A percentile compares a stretch with the other conserved stretches of the same genome.
These are phyloP conservation scores for Myriosclerotinia curreyana DNA, from an alignment of 2,329 filamentous ascomycete genomes.

Conservation along the genomic window DNA sequence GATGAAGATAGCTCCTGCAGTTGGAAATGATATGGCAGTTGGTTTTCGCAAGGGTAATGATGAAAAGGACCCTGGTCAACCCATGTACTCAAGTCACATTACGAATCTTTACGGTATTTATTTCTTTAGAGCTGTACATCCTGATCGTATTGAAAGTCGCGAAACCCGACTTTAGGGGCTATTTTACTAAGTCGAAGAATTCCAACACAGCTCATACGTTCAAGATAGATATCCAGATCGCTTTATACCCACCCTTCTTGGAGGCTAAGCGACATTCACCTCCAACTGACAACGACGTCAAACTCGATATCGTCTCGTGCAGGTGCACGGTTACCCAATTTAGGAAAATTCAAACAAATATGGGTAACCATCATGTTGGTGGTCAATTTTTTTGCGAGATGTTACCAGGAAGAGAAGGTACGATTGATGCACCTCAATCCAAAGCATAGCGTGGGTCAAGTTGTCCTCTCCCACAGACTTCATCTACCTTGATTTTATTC, in stretches of 20 bases:
- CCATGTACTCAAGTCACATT: neutral
- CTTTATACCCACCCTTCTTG: neutral
- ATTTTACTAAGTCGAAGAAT: neutral
- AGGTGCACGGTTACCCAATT: neutral
- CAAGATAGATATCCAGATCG: neutral
- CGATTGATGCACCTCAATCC: neutral
- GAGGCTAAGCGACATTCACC: neutral
- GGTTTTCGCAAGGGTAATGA: neutral
- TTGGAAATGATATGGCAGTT: neutral
- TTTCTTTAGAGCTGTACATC: neutral
- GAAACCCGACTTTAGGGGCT: neutral
- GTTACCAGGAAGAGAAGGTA: conserved; percentile 13
- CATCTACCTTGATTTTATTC: neutral
- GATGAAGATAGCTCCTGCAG: conserved; percentile 1
- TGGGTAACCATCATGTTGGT: conserved; percentile 9
- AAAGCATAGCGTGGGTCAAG: neutral
- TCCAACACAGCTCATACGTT: neutral
- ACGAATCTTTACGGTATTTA: neutral
- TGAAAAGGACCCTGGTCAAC: neutral
- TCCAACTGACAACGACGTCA: neutral
- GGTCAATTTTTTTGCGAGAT: neutral
- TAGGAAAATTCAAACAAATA: neutral
- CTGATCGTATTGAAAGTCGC: neutral
- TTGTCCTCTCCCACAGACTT: neutral
- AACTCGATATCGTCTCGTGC: neutral